Evolutionary conservation across 495 filamentous ascomycete species (phyloP), one percentile per base, ranked within the genome.

Genomic region (Penicillium chermesinum): DNA sequence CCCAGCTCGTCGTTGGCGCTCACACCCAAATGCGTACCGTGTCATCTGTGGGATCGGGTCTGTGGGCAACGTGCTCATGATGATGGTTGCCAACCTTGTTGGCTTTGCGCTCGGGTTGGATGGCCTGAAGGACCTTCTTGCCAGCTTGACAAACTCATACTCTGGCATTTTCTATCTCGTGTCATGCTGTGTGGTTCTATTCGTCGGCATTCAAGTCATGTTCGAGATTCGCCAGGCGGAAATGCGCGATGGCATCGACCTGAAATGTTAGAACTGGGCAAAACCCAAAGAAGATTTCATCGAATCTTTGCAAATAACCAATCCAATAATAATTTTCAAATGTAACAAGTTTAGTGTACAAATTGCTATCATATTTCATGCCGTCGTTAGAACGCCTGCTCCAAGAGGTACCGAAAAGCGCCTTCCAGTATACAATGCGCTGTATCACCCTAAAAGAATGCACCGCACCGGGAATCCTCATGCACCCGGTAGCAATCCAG

Each of bases 61-160:
- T 4, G 89, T 97, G 3, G 86, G 66, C 1, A 95, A 96, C 50
- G 74, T 96, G 30, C 66, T 96, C 27, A 89, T 96, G 86, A 91
- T 99, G 88, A 95, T 97, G 79, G 73, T 80, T 39, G 91, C 91
- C 5, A 97, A 97, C 57, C 66, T 99, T 40, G 90, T 97, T 8
- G 93, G 93, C 0, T 99, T 99, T 67, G 91, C 88, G 0, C 78
- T 97, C 16, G 93, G 93, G 0, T 39, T 96, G 47, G 93, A 98
- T 61, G 93, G 94, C 13, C 48, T 97, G 54, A 77, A 86, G 60
- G 84, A 78, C 20, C 76, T 97, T 38, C 62, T 94, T 30, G 68
- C 76, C 16, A 82, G 87, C 1, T 85, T 95, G 55, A 76, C 90
- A 15, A 81, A 78, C 17, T 84, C 85, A 33, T 87, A 80, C 56